Evolutionary conservation across 257 asterid genomes (phyloP), one percentile per base, ranked within the genome.

Genomic region (Nicotiana obtusifolia): DNA sequence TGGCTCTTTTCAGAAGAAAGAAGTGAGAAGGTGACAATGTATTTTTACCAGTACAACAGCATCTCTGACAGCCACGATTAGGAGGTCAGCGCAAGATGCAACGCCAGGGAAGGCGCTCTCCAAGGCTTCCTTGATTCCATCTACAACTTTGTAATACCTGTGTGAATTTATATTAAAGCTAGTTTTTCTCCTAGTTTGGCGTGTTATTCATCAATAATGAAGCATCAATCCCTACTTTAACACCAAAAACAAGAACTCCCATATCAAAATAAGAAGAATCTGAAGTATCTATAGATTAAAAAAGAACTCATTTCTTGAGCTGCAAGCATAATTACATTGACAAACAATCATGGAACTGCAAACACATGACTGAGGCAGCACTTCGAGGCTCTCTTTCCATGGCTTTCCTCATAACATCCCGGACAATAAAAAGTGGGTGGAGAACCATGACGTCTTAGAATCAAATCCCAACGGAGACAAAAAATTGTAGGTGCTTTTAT

Each of bases 331-430:
- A 3, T 90, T 91, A 95, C 99, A 79, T 94, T 95, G 19, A 95
- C 98, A 5, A 95, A 87, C 99, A 95, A 79, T 95, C 98, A 76
- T 95, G 99, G 85, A 95, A 95, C 80, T 95, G 99, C 65, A 95
- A 83, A 22, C 99, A 94, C 99, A 95, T 94, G 28, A 92, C 97
- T 1, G 99, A 95, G 80, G 98, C 98, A 13, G 84, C 93, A 30
- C 86, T 88, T 79, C 99, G 84, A 5, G 87, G 83, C 64, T 95
- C 99, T 83, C 87, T 87, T 11, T 56, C 87, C 97, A 92, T 91
- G 84, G 96, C 90, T 78, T 82, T 71, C 76, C 68, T 49, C 80
- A 91, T 85, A n/a, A 88, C 93, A 10, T 80, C 85, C 35, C 93
- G 90, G 61, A 89, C 98, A 13, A 93, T 81, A 78, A 3, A 1